These are phyloP conservation scores for Rhodocollybia butyracea DNA, from an alignment of 768 basidiomycete species.

Conservation along the genomic window DNA sequence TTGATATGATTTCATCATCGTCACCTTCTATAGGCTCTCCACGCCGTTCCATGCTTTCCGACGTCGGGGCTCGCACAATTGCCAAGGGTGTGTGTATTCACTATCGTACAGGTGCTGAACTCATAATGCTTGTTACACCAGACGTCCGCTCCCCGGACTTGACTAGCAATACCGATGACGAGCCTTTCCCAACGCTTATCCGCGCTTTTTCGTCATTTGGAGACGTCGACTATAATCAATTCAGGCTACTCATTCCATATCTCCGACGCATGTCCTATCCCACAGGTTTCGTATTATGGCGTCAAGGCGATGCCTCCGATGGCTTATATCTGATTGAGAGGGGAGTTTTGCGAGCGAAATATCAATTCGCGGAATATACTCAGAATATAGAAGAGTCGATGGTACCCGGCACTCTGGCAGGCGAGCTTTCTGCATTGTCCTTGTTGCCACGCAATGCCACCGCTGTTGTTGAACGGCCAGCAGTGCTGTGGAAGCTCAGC, in stretches of 20 bases:
- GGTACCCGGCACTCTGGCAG: slow-evolving; percentile 91
- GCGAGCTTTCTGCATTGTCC: slow-evolving; percentile 85
- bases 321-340: slow-evolving; percentile 88
- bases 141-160: slow-evolving; percentile 26
- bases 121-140: not conserved
- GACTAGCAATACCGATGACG: slow-evolving; percentile 32
- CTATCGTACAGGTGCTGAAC: no score
- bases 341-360: slow-evolving; percentile 81
- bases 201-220: slow-evolving; percentile 80
- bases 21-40: slow-evolving; percentile 57
- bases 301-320: slow-evolving; percentile 70
- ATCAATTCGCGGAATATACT: slow-evolving; percentile 42
- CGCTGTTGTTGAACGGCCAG: slow-evolving; percentile 75
- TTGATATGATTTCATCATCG: slow-evolving; percentile 42
- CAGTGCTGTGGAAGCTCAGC: slow-evolving; percentile 80
- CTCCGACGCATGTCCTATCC: slow-evolving; percentile 61
- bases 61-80: slow-evolving; percentile 71
- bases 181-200: slow-evolving; percentile 72
- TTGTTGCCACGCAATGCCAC: slow-evolving; percentile 80
- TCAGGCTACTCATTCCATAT: slow-evolving; percentile 65
- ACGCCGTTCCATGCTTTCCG: slow-evolving; percentile 60
- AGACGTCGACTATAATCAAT: slow-evolving; percentile 50
- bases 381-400: slow-evolving; percentile 81
- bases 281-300: slow-evolving; percentile 68
- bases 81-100: slow-evolving; percentile 43